Percentiles rank a stretch among this genome's conserved stretches.
Conservation (phyloP, 805 yeast genomes). For the Wickerhamiella australiensis region DNA sequence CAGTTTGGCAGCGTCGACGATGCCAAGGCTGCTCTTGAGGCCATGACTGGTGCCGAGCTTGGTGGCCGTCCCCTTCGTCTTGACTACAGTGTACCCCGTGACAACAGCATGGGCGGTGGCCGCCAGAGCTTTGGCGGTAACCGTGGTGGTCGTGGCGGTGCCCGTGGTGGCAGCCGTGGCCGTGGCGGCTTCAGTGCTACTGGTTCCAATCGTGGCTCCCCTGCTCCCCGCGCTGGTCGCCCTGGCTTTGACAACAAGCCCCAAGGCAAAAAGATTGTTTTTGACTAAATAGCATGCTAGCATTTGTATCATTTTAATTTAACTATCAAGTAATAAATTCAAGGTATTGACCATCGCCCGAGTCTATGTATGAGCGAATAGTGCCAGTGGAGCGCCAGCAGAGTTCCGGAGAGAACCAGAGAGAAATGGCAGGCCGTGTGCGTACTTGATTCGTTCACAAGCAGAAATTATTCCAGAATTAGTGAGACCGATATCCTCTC, state of each 20-base stretch:
- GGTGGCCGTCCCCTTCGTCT: slow-evolving; percentile 90
- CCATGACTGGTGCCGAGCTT: slow-evolving; percentile 76
- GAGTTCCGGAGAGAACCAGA: background rate
- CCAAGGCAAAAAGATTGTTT: slow-evolving; percentile 21
- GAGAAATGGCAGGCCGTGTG: too few species aligned
- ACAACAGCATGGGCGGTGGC: slow-evolving; percentile 36
- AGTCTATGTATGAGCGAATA: too few species aligned
- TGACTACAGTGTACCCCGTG: slow-evolving; percentile 89
- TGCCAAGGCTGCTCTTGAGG: slow-evolving; percentile 79
- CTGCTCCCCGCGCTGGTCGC: slow-evolving; percentile 20
- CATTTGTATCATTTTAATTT: slow-evolving; percentile 7
- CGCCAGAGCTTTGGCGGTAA: slow-evolving; percentile 26
- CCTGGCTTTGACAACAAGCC: slow-evolving; percentile 17
- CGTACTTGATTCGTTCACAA: too few species aligned
- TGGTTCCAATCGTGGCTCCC: slow-evolving; percentile 19
- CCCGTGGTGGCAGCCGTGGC: slow-evolving; percentile 28
- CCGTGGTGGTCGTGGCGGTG: slow-evolving; percentile 9
- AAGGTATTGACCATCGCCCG: background rate
- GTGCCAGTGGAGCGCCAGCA: background rate
- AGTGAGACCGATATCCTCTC: too few species aligned
- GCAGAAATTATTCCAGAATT: too few species aligned
- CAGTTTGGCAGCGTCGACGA: slow-evolving; percentile 80
- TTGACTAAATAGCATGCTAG: slow-evolving; percentile 12
- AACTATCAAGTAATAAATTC: background rate
- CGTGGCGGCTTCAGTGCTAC: slow-evolving; percentile 15